Evolutionary conservation across 2,329 filamentous ascomycete species (phyloP), one percentile per base, ranked within the genome.

Genomic region (Alternaria brassicae): DNA sequence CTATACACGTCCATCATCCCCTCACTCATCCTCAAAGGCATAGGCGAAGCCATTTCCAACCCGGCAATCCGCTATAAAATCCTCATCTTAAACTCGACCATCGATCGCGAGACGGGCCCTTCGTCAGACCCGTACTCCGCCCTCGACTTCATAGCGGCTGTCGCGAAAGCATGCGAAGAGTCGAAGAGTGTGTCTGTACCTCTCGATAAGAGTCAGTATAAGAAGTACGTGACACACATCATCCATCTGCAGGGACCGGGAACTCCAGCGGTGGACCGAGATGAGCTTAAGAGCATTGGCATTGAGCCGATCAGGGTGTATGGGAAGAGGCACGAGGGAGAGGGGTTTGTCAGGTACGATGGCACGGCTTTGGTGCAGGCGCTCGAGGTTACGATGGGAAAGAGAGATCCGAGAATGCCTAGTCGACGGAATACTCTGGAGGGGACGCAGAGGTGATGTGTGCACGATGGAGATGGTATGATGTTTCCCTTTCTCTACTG

Each of bases 1-100:
- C 82, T 98, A 0, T 98, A 96, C 78, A 98, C 94, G 0, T 94
- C 91, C 5, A 86, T 98, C 32, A 84, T 97, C 1, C 94, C 94
- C 0, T 93, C 88, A 15, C 81, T 98, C 1, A 86, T 98, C 5
- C 84, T 97, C 6, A 85, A 88, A 23, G 91, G 90, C 4, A 88
- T 96, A 0, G 92, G 91, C 0, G 83, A 87, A 19, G 86, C 88
- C 0, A 82, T 92, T 21, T 79, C 84, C 1, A 78, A 79, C 25
- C 78, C 82, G 0, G 70, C 82, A 1, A 83, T 87, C 17, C 81
- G 86, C 7, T 86, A 89, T 71, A 96, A 95, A 75, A 89, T 97
- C 17, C 81, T 97, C 7, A 91, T 97, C 25, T 81, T 97, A 6
- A 98, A 98, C 72, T 91, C 91, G 21, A 90, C 86, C 1, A 81